Evolutionary conservation across 2,329 filamentous ascomycete species (phyloP).

Genomic region (Magnaporthales sp.): DNA sequence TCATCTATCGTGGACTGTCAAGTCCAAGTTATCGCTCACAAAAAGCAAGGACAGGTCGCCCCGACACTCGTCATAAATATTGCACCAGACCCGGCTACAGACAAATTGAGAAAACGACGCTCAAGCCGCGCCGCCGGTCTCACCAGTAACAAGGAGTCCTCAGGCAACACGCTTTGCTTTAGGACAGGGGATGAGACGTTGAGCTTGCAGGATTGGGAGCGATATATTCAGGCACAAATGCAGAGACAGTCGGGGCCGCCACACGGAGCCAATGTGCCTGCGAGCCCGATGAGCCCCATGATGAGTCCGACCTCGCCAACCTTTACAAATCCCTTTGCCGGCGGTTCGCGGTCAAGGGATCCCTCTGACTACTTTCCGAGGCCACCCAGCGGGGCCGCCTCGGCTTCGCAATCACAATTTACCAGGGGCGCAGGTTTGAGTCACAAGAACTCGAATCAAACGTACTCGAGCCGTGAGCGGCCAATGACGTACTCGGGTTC

Average conservation of each 20-base stretch:
- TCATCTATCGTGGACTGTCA: constrained; percentile 46
- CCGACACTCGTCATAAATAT: constrained; percentile 52
- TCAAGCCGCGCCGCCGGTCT: constrained; percentile 55
- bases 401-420: constrained; percentile 19
- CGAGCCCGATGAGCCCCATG: constrained; percentile 34
- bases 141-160: constrained; percentile 38
- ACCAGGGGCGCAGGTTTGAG: constrained; percentile 22
- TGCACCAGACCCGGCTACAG: constrained; percentile 37
- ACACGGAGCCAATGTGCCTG: neutral
- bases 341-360: constrained; percentile 29
- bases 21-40: constrained; percentile 49
- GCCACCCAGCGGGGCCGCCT: constrained; percentile 32
- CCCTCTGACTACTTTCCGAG: constrained; percentile 31
- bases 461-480: constrained; percentile 39
- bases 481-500: constrained; percentile 48
- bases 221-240: constrained; percentile 37
- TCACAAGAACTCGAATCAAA: constrained; percentile 39
- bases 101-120: constrained; percentile 54
- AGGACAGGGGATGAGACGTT: constrained; percentile 41
- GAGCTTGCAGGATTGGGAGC: constrained; percentile 51
- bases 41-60: constrained; percentile 50
- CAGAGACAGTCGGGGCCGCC: constrained; percentile 31
- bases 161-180: constrained; percentile 45
- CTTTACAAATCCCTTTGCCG: constrained; percentile 43
- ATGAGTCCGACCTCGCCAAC: constrained; percentile 41